These are phyloP conservation scores for Erucastrum elatum DNA, from an alignment of 345 rosid genomes.

Conservation along the genomic window DNA sequence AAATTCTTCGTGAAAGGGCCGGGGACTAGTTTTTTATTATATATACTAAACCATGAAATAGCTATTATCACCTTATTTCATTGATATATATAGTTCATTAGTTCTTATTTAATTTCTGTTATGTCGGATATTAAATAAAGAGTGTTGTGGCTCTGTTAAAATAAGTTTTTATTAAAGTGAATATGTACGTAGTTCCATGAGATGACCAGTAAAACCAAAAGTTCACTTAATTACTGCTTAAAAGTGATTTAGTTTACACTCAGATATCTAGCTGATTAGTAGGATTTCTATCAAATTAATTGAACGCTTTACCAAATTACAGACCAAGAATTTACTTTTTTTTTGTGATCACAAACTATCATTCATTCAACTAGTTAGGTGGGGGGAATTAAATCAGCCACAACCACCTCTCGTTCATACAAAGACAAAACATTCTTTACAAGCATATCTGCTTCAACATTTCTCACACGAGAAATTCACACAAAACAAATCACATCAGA, in stretches of 20 bases:
- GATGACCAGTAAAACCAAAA: neutral
- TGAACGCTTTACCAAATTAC: neutral
- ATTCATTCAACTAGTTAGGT: too few relatives aligned
- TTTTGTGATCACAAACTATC: too few relatives aligned
- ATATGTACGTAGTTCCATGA: neutral
- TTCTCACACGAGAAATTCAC: too few relatives aligned
- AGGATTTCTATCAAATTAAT: neutral
- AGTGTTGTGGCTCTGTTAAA: neutral
- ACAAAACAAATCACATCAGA: too few relatives aligned
- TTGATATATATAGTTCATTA: neutral
- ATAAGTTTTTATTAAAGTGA: neutral
- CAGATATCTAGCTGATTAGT: neutral
- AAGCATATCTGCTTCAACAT: too few relatives aligned
- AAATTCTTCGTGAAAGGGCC: conserved; percentile 19
- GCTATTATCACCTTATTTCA: conserved; percentile 13
- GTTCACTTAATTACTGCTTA: neutral
- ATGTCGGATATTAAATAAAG: conserved; percentile 17
- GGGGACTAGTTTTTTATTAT: neutral
- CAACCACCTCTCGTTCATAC: too few relatives aligned
- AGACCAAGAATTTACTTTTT: neutral
- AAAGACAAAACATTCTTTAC: too few relatives aligned
- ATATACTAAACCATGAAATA: neutral
- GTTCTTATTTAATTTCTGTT: neutral
- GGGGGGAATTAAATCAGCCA: too few relatives aligned
- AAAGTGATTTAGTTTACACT: neutral